Evolutionary conservation across 2,329 filamentous ascomycete genomes (phyloP).

Genomic region (Epichloe brachyelytri): DNA sequence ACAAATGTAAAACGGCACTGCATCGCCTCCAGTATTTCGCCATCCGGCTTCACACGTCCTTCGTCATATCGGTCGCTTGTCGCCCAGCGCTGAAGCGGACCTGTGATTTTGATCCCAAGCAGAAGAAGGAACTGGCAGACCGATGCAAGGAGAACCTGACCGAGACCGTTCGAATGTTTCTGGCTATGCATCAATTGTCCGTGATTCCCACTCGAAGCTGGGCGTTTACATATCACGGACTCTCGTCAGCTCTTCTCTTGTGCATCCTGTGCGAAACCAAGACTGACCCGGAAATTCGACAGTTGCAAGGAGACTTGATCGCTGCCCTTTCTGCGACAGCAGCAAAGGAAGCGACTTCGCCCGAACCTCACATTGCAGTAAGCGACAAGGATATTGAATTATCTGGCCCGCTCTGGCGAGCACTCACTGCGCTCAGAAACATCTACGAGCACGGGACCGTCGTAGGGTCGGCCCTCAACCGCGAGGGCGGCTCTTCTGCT

Average conservation of each 20-base stretch:
- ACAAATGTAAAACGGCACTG: conserved; percentile 49
- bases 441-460: conserved; percentile 54
- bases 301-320: conserved; percentile 52
- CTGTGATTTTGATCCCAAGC: conserved; percentile 34
- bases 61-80: conserved; percentile 52
- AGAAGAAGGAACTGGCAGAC: conserved; percentile 42
- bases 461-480: conserved; percentile 35
- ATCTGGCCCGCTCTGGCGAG: conserved; percentile 47
- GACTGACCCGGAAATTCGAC: conserved; percentile 47
- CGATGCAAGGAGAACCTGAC: conserved; percentile 50
- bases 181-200: conserved; percentile 55
- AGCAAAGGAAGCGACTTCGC: conserved; percentile 45
- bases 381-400: conserved; percentile 49
- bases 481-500: conserved; percentile 33
- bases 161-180: conserved; percentile 55
- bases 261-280: conserved; percentile 52
- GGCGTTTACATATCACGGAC: conserved; percentile 55
- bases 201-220: conserved; percentile 54
- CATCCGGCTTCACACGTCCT: conserved; percentile 51
- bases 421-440: conserved; percentile 47
- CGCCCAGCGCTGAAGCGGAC: conserved; percentile 47
- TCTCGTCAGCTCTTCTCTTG: conserved; percentile 51
- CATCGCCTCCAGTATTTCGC: conserved; percentile 52
- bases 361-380: conserved; percentile 37
- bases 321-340: conserved; percentile 50